Evolutionary conservation across 345 rosid genomes (phyloP).

Genomic region (Odontarrhena argentea): DNA sequence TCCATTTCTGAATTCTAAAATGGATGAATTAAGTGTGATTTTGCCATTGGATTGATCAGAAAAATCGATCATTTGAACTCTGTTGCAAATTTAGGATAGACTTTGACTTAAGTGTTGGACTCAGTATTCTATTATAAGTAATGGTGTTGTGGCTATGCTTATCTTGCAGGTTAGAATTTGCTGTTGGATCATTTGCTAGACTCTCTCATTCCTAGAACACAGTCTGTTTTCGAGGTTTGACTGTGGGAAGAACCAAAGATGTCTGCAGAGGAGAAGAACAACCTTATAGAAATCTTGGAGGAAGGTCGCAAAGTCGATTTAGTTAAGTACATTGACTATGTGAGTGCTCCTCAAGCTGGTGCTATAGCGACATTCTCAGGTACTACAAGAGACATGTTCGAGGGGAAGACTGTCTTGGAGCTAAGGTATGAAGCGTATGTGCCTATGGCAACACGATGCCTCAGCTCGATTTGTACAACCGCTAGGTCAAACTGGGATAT

Average conservation of each 20-base stretch:
- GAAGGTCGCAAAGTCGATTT: constrained; percentile 58
- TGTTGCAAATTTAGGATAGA: not conserved
- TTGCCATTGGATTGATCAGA: not conserved
- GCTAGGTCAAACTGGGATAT: constrained; percentile 79
- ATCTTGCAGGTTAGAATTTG: constrained; percentile 16
- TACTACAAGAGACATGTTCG: constrained; percentile 73
- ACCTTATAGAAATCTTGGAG: constrained; percentile 64
- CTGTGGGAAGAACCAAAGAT: constrained; percentile 32
- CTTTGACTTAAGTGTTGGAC: not conserved
- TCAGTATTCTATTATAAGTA: constrained; percentile 6
- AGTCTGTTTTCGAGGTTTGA: constrained; percentile 5
- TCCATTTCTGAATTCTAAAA: constrained; percentile 13
- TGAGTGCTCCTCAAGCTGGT: constrained; percentile 69
- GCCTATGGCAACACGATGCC: constrained; percentile 75
- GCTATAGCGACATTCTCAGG: constrained; percentile 77
- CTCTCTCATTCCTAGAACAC: not conserved
- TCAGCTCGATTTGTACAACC: constrained; percentile 57
- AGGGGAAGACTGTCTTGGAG: constrained; percentile 79
- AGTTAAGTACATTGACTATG: constrained; percentile 61
- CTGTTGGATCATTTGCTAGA: constrained; percentile 3
- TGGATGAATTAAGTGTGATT: constrained; percentile 7
- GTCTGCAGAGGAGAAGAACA: constrained; percentile 55
- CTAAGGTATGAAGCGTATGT: constrained; percentile 84
- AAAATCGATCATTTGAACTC: not conserved
- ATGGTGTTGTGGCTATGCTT: constrained; percentile 9